A percentile compares a stretch with the other conserved stretches of the same genome.
Evolutionary conservation across 495 filamentous ascomycete species (phyloP).

Genomic region (Alectoria sarmentosa): DNA sequence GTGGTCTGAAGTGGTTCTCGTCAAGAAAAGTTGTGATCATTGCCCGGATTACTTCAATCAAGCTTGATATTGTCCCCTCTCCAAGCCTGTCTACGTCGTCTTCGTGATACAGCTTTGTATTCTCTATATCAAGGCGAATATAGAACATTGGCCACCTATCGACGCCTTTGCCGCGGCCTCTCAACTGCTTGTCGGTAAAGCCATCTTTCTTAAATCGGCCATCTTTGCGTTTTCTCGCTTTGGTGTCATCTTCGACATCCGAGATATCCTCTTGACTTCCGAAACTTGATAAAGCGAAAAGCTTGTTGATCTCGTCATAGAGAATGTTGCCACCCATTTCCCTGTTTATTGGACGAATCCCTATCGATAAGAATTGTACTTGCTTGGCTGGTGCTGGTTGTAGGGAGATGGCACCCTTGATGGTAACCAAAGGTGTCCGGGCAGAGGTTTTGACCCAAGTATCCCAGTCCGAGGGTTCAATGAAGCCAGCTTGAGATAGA

Average conservation of each 20-base stretch:
- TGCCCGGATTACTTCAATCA: conserved; percentile 54
- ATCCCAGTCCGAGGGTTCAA: conserved; percentile 41
- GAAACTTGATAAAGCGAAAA: conserved; percentile 75
- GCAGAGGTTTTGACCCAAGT: conserved; percentile 66
- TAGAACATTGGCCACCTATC: conserved; percentile 92
- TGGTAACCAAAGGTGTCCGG: conserved; percentile 47
- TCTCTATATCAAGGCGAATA: conserved; percentile 54
- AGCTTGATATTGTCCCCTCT: conserved; percentile 42
- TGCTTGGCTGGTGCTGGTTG: conserved; percentile 61
- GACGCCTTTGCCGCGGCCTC: conserved; percentile 52
- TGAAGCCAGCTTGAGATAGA: conserved; percentile 57
- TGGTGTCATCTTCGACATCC: conserved; percentile 31
- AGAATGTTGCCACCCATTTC: conserved; percentile 55
- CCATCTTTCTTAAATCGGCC: conserved; percentile 41
- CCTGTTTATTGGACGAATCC: conserved; percentile 50
- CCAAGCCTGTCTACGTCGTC: conserved; percentile 27
- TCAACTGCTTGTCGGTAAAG: conserved; percentile 51
- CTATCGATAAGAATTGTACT: conserved; percentile 73
- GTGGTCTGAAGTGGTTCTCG: conserved; percentile 57
- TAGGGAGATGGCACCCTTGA: conserved; percentile 64
- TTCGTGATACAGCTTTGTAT: neutral
- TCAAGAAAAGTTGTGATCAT: conserved; percentile 62
- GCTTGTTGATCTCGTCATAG: conserved; percentile 69
- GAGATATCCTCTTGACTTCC: conserved; percentile 49
- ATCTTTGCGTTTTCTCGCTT: conserved; percentile 34